Base-by-base conservation (phyloP, 192 early-diverging fungal species). In the Coemansia sp. region DNA sequence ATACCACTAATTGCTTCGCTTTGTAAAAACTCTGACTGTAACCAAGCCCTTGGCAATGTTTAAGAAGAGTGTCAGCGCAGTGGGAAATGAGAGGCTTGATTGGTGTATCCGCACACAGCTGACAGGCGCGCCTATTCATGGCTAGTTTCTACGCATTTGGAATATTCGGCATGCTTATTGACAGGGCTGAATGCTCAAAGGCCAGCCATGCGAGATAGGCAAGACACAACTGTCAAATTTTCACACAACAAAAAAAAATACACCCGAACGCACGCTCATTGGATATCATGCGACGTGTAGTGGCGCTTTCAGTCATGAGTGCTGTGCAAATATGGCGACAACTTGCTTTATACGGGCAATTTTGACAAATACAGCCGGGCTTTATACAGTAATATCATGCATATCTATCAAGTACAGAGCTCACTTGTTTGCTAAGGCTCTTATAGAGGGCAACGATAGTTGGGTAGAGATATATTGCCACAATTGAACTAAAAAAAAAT, bases 251-350 rank as follows among this genome's bases (percentile, higher is more conserved):
- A 27, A 1, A 19, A n/a, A 48, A 45, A 23, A 23, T n/a, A 11
- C 8, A 36, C 34, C 5, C 34, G 8, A 36, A 36, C 34, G 34
- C 48, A 50, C 5, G 21, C 48, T 50, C 19, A 9, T n/a, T 50
- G n/a, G 19, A 50, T 50, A 55, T 29, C 51, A 55, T 25, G 51
- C 48, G 48, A 51, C 48, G 25, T 5, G 25, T 27, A 15, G 46
- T 48, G 46, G 46, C 46, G 46, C 23, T 48, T 48, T 9, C 46
- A 48, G 46, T 48, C 46, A 21, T 48, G 46, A 48, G 46, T 48
- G 46, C 19, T 21, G 19, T 48, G 46, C n/a, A 48, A 48, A 48
- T 48, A 48, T 21, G 19, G 19, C 19, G 9, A 10, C 46, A 48
- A 19, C 8, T 21, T 48, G 46, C 46, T 23, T 55, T 55, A 55